These are phyloP conservation scores for Umbilicaria muhlenbergii DNA, from an alignment of 495 filamentous ascomycete genomes.

Conservation along the genomic window DNA sequence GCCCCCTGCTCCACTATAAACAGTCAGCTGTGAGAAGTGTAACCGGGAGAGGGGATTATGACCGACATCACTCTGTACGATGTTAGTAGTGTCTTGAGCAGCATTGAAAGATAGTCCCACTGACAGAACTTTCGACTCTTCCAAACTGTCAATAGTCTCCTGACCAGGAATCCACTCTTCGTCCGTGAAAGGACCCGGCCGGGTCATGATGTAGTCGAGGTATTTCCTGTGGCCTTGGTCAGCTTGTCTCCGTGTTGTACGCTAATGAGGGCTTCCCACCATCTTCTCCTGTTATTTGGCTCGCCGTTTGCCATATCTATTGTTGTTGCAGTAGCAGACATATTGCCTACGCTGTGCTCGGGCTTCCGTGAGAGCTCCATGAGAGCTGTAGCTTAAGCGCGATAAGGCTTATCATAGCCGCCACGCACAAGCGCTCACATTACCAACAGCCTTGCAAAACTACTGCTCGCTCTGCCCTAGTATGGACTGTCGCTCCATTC, in stretches of 20 bases:
- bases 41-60: background rate
- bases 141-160: conserved; percentile 41
- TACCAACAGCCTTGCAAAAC: background rate
- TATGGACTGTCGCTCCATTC: no score
- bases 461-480: no score
- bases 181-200: conserved; percentile 65
- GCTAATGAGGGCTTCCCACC: background rate
- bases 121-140: conserved; percentile 56
- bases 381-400: no score
- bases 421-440: background rate
- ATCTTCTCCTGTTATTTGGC: background rate
- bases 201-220: conserved; percentile 60
- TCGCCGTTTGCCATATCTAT: no score
- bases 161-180: conserved; percentile 48
- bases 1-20: conserved; percentile 71
- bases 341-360: no score
- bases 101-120: conserved; percentile 12
- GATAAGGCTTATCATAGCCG: no score
- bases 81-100: conserved; percentile 4
- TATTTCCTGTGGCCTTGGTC: conserved; percentile 44
- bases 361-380: no score
- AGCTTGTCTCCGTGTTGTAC: conserved; percentile 1
- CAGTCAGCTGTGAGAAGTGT: conserved; percentile 11
- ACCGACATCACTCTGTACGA: conserved; percentile 32
- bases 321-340: no score